Percentiles rank a stretch among this genome's conserved stretches.
These are phyloP conservation scores for Rostrohypoxylon terebratum DNA, from an alignment of 495 filamentous ascomycete species.

Conservation along the genomic window DNA sequence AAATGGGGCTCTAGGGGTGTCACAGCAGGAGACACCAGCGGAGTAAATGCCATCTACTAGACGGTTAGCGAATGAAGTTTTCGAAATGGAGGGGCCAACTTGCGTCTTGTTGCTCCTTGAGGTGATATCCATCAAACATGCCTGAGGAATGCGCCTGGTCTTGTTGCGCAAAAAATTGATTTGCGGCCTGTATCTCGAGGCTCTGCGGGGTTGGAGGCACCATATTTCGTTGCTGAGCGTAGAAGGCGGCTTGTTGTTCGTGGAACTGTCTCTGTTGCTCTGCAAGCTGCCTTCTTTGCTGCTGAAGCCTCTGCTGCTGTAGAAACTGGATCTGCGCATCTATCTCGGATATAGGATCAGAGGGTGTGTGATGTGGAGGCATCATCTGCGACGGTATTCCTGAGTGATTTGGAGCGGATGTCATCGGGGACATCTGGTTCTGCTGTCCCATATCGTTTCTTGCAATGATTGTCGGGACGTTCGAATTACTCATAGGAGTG, in stretches of 20 bases:
- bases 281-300: conserved; percentile 64
- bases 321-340: conserved; percentile 72
- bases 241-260: conserved; percentile 66
- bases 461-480: conserved; percentile 55
- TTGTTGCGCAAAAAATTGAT: conserved; percentile 69
- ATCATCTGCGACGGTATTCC: conserved; percentile 58
- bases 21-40: conserved; percentile 93
- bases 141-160: conserved; percentile 57
- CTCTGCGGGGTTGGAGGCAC: conserved; percentile 96
- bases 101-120: conserved; percentile 85
- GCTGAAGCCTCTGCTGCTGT: conserved; percentile 68
- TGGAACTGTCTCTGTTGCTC: conserved; percentile 60
- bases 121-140: conserved; percentile 65
- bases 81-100: conserved; percentile 46
- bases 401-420: conserved; percentile 55
- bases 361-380: conserved; percentile 53
- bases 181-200: conserved; percentile 82
- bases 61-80: conserved; percentile 46
- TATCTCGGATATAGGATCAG: conserved; percentile 62
- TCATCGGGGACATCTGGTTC: conserved; percentile 61
- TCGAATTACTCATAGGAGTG: conserved; percentile 62
- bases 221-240: conserved; percentile 66
- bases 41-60: conserved; percentile 85
- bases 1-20: conserved; percentile 91
- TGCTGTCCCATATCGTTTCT: conserved; percentile 54